Conservation (phyloP, 257 asterid genomes). For the Ocimum tenuiflorum region DNA sequence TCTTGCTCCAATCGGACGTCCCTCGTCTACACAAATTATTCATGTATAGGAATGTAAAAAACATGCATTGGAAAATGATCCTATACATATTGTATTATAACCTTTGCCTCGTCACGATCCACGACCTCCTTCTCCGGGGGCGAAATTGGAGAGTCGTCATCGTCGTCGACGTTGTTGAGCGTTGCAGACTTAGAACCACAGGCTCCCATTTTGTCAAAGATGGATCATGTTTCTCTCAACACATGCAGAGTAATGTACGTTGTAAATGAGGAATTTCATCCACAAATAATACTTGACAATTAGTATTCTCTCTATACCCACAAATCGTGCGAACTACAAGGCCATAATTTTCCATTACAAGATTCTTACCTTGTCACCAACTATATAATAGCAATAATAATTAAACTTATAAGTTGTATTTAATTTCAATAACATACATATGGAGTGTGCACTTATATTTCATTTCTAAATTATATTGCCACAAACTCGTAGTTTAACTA, state of each 20-base stretch:
- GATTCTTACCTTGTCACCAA: no score
- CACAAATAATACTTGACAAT: background rate
- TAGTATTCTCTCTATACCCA: background rate
- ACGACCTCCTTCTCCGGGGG: constrained; percentile 4
- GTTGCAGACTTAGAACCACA: constrained; percentile 42
- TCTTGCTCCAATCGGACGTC: no score
- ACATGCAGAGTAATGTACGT: background rate
- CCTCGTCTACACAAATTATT: no score
- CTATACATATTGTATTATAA: background rate
- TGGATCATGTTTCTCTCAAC: no score
- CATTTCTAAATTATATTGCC: no score
- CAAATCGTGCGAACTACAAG: no score
- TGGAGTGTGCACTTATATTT: no score
- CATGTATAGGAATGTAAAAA: background rate
- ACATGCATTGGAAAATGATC: background rate
- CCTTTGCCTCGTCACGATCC: background rate
- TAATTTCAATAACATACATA: no score
- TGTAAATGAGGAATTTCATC: background rate
- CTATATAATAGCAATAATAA: no score
- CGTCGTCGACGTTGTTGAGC: constrained; percentile 28
- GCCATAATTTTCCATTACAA: no score
- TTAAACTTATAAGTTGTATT: no score
- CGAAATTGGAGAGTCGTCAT: constrained; percentile 17
- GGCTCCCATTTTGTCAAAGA: constrained; percentile 38
- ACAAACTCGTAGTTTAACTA: no score